Percentiles rank a stretch among this genome's conserved stretches.
Conservation (phyloP, 2,329 filamentous ascomycete species). For the Talaromyces funiculosus region DNA sequence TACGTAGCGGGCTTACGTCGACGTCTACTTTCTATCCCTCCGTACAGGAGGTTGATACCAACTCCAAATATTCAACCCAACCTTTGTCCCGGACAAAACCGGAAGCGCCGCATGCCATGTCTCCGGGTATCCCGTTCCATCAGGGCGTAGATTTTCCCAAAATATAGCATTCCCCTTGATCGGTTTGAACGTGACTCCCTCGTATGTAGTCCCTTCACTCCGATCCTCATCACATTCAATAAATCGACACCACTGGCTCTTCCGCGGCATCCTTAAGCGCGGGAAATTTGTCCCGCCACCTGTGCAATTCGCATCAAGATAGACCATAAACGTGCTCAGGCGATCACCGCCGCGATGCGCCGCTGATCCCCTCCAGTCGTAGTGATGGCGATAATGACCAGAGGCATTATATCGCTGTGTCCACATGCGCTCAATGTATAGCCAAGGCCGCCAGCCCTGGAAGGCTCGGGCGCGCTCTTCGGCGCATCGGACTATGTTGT, state of each 20-base stretch:
- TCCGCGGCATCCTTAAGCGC: slow-evolving; percentile 40
- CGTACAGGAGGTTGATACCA: slow-evolving; percentile 47
- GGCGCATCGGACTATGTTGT: slow-evolving; percentile 51
- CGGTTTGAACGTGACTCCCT: slow-evolving; percentile 54
- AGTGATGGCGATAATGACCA: slow-evolving; percentile 56
- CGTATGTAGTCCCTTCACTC: background rate
- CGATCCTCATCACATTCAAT: slow-evolving; percentile 46
- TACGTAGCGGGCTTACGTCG: background rate
- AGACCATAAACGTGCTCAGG: slow-evolving; percentile 58
- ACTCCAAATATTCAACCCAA: slow-evolving; percentile 61
- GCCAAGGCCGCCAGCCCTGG: slow-evolving; percentile 55
- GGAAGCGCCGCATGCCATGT: slow-evolving; percentile 58
- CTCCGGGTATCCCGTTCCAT: slow-evolving; percentile 53
- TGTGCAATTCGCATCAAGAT: slow-evolving; percentile 47
- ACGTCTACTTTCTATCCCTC: background rate
- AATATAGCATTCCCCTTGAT: slow-evolving; percentile 56
- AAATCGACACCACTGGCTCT: slow-evolving; percentile 51
- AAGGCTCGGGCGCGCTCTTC: slow-evolving; percentile 54
- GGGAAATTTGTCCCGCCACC: slow-evolving; percentile 60
- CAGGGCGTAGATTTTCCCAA: slow-evolving; percentile 55
- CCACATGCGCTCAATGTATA: slow-evolving; percentile 58
- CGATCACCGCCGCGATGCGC: slow-evolving; percentile 34
- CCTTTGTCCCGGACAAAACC: slow-evolving; percentile 51
- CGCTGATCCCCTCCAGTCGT: slow-evolving; percentile 50
- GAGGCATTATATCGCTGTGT: slow-evolving; percentile 54